Percentiles rank a stretch among this genome's conserved stretches.
Evolutionary conservation across 176 grass and related monocot genomes (phyloP).

Genomic region (Aegilops sharonensis): DNA sequence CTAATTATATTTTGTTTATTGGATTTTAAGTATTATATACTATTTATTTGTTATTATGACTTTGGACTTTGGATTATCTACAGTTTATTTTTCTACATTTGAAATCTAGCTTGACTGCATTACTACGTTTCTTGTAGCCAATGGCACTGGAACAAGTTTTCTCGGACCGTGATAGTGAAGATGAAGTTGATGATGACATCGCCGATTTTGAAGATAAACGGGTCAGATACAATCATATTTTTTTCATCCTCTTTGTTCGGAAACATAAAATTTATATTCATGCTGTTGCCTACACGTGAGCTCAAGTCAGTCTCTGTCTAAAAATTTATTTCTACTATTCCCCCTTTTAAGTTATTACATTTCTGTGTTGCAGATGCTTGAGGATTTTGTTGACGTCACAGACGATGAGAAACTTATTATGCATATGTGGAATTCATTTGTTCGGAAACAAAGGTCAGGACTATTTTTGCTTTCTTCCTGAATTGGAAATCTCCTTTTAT

Average conservation of each 20-base stretch:
- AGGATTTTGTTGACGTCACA: constrained; percentile 98
- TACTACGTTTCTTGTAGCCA: constrained; percentile 64
- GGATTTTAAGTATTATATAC: neutral
- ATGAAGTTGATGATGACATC: constrained; percentile 96
- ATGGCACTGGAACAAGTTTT: constrained; percentile 92
- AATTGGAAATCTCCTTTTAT: neutral
- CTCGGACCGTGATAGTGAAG: constrained; percentile 94
- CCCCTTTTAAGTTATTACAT: neutral
- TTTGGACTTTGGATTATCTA: neutral
- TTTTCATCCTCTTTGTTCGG: neutral
- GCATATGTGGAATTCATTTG: constrained; percentile 99
- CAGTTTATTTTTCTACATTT: constrained; percentile 13
- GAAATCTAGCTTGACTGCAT: constrained; percentile 26
- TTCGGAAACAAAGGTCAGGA: constrained; percentile 86
- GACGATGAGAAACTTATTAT: constrained; percentile 97
- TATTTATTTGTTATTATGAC: neutral
- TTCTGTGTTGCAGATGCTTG: constrained; percentile 78
- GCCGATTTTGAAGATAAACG: constrained; percentile 93
- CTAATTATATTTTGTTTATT: neutral
- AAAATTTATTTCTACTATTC: constrained; percentile 5
- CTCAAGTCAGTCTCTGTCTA: constrained; percentile 6
- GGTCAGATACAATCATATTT: constrained; percentile 54
- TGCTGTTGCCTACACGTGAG: neutral
- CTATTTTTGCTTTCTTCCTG: neutral
- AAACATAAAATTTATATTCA: constrained; percentile 11